A percentile compares a stretch with the other conserved stretches of the same genome.
Conservation (phyloP, 176 grass and related monocot species). For the Rhynchospora breviuscula region DNA sequence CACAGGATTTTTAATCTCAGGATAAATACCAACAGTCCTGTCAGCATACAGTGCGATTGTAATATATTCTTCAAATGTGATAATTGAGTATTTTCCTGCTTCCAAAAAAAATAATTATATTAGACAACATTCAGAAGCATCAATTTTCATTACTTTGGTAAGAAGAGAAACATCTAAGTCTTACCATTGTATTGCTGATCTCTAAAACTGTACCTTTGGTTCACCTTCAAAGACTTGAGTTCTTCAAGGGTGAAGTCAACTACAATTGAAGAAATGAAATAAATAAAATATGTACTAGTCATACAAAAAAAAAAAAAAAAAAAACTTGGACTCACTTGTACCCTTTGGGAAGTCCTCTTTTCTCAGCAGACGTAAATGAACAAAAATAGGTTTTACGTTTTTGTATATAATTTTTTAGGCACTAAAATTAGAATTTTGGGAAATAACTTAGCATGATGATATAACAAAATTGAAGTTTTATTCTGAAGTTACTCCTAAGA, state of each 20-base stretch:
- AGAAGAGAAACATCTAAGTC: neutral
- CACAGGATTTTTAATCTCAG: slow-evolving; percentile 80
- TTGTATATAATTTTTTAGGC: neutral
- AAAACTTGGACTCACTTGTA: neutral
- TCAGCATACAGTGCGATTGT: slow-evolving; percentile 51
- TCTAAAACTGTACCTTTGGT: slow-evolving; percentile 56
- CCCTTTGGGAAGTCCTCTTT: neutral
- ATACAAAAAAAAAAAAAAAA: neutral
- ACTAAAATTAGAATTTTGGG: neutral
- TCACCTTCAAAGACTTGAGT: slow-evolving; percentile 65
- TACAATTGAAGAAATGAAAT: slow-evolving; percentile 23
- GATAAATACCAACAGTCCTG: slow-evolving; percentile 80
- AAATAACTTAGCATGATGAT: neutral
- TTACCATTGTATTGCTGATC: slow-evolving; percentile 74
- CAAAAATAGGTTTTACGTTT: neutral
- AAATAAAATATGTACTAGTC: neutral
- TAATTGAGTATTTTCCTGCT: slow-evolving; percentile 65
- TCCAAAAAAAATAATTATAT: slow-evolving; percentile 16
- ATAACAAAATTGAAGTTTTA: neutral
- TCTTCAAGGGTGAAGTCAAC: slow-evolving; percentile 76
- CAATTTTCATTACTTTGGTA: neutral
- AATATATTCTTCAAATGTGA: slow-evolving; percentile 80
- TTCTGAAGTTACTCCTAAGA: neutral
- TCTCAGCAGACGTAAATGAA: neutral
- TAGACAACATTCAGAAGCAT: neutral